These are phyloP conservation scores for Triticum timopheevii DNA, from an alignment of 176 grass and related monocot species.

Conservation along the genomic window DNA sequence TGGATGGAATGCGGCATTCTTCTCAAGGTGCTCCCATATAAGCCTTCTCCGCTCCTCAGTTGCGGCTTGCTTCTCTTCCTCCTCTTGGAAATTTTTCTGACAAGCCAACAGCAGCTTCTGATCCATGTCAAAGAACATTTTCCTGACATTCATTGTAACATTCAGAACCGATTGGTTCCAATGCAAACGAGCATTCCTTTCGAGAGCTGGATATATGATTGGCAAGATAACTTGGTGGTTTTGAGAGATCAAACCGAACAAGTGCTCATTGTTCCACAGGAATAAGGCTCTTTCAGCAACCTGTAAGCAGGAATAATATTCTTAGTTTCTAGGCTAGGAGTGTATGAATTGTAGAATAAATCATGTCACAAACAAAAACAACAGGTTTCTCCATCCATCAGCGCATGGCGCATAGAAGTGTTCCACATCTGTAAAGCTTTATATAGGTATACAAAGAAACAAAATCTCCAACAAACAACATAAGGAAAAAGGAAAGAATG, in stretches of 20 bases:
- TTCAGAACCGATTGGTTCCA: constrained; percentile 96
- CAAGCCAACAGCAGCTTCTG: constrained; percentile 78
- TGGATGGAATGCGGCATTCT: constrained; percentile 49
- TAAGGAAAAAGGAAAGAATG: neutral
- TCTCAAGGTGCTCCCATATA: constrained; percentile 84
- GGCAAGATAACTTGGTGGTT: constrained; percentile 83
- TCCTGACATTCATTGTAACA: constrained; percentile 82
- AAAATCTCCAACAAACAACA: neutral
- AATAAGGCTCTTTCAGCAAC: constrained; percentile 91
- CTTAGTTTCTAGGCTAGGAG: constrained; percentile 9
- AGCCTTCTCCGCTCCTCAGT: constrained; percentile 76
- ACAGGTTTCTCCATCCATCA: neutral
- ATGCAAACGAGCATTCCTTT: constrained; percentile 78
- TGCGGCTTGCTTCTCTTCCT: constrained; percentile 62
- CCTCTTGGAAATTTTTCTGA: constrained; percentile 79
- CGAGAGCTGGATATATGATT: constrained; percentile 75
- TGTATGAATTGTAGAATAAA: constrained; percentile 12
- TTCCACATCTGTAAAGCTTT: neutral
- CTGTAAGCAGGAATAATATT: constrained; percentile 45
- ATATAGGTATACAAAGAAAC: neutral
- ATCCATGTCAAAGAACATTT: constrained; percentile 93
- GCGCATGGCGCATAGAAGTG: constrained; percentile 5
- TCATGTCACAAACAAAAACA: neutral
- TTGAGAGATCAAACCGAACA: constrained; percentile 72
- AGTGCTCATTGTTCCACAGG: constrained; percentile 91